A percentile compares a stretch with the other conserved stretches of the same genome.
Evolutionary conservation across 2,329 filamentous ascomycete genomes (phyloP).

Genomic region (Drechslerella dactyloides): DNA sequence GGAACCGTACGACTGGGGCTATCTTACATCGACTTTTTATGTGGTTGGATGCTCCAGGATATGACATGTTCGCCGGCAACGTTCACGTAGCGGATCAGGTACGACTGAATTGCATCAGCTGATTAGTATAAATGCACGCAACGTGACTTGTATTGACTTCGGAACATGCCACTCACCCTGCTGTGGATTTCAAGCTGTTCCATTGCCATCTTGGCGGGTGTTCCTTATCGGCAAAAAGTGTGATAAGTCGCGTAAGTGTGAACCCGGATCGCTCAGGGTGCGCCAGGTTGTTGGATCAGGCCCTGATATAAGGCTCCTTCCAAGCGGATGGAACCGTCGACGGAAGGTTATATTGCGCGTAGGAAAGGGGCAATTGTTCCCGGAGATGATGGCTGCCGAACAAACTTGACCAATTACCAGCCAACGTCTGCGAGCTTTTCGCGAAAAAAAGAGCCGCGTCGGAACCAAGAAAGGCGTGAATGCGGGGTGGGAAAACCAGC

Average conservation of each 20-base stretch:
- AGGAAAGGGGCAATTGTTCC: not conserved
- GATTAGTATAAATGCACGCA: slow-evolving; percentile 52
- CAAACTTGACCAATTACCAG: not conserved
- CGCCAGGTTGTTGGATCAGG: not conserved
- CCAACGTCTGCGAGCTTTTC: not conserved
- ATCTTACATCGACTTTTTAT: slow-evolving; percentile 88
- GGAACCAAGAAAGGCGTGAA: slow-evolving; percentile 1
- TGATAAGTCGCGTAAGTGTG: not conserved
- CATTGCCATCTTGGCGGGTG: slow-evolving; percentile 66
- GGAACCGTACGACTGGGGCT: slow-evolving; percentile 3
- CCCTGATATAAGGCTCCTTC: not conserved
- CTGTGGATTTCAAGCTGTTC: slow-evolving; percentile 97
- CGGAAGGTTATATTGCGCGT: not conserved
- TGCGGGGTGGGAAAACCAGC: slow-evolving; percentile 2
- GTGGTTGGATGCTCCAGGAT: slow-evolving; percentile 95
- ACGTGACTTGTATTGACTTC: slow-evolving; percentile 27
- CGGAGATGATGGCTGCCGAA: not conserved
- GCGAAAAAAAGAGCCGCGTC: slow-evolving; percentile 3
- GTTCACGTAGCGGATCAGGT: slow-evolving; percentile 96
- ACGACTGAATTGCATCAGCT: slow-evolving; percentile 69
- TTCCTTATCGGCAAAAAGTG: not conserved
- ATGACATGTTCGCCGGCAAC: slow-evolving; percentile 89
- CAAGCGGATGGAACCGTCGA: not conserved
- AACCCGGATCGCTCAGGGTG: not conserved
- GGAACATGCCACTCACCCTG: slow-evolving; percentile 70